Evolutionary conservation across 129 eudicot species (phyloP).

Genomic region (Chrysanthemum seticuspe): DNA sequence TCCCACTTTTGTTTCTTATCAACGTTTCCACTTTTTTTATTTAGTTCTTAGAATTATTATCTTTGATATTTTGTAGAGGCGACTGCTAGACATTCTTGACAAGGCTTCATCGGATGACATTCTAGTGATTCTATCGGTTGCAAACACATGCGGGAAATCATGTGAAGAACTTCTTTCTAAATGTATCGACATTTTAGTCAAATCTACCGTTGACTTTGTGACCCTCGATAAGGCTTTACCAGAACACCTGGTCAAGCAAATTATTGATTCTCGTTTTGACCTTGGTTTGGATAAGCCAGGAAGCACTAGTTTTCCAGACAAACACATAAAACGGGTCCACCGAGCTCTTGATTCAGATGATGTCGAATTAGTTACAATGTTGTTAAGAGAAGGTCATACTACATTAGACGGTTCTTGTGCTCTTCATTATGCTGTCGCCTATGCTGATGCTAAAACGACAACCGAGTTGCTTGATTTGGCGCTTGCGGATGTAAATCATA

Average conservation of each 20-base stretch:
- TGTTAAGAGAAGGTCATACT: constrained; percentile 81
- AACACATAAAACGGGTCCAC: constrained; percentile 92
- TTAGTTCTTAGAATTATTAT: neutral
- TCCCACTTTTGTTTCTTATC: neutral
- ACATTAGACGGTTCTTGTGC: constrained; percentile 84
- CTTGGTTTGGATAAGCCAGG: constrained; percentile 60
- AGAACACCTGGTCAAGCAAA: constrained; percentile 58
- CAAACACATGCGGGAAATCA: constrained; percentile 62
- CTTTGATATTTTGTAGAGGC: constrained; percentile 44
- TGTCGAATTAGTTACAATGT: constrained; percentile 86
- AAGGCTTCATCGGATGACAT: constrained; percentile 75
- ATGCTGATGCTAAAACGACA: constrained; percentile 88
- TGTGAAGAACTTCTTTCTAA: constrained; percentile 56
- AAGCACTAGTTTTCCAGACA: constrained; percentile 58
- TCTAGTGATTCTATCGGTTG: constrained; percentile 68
- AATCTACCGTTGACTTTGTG: constrained; percentile 66
- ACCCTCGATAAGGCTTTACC: constrained; percentile 86
- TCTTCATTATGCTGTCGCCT: constrained; percentile 93
- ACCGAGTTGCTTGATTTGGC: constrained; percentile 87
- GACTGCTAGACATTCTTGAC: constrained; percentile 60
- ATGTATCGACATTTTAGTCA: constrained; percentile 66
- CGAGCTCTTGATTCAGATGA: constrained; percentile 95
- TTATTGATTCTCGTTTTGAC: constrained; percentile 52
- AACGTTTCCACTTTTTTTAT: neutral
- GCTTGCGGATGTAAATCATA: constrained; percentile 81